Base-by-base conservation (phyloP, 2,329 filamentous ascomycete genomes). In the Fusarium irregulare region DNA sequence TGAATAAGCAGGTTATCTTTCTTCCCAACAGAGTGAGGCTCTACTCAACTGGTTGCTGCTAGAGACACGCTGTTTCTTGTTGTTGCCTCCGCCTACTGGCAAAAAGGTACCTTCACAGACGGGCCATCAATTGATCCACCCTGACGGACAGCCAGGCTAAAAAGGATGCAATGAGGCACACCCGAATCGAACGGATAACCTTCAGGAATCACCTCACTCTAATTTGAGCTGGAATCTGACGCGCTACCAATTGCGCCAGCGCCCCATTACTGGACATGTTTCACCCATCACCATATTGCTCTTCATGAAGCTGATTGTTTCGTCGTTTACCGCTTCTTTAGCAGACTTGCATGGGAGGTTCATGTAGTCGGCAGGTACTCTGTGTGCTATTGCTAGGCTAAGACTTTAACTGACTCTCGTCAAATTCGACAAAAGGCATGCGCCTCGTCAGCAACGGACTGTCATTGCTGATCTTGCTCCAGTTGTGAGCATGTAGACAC, bases 401-500 rank as follows among this genome's bases (percentile, higher is more conserved):
- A 11, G 12, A 41, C 11, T 27, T 13, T 6, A 51, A 4, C 3
- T 53, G 18, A 18, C 23, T 53, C 7, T 67, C 61, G 1, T 61
- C 47, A 6, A 56, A 65, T 3, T 46, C 53, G 6, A 70, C 7
- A 1, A 74, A 73, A 59, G 79, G 79, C 30, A 74, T 76, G 6
- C 85, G 76, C 55, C 77, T 79, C n/a, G 78, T 81, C 21, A 83
- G 66, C 10, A 83, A 56, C 1, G 81, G 82, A 40, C 80, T 83
- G 5, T 65, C 37, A 3, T 72, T 61, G 30, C 46, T 72, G 20
- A 88, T 83, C 3, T 75, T 78, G 1, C 76, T 64, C 76, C 84
- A 88, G 20, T 85, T 78, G 72, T 88, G 85, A 1, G 87, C 86
- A 72, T 88, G 86, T 4, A 87, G 64, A 64, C 85, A 88, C 0